Conservation (phyloP, 495 filamentous ascomycete genomes). For the Chaetomium fimeti region DNA sequence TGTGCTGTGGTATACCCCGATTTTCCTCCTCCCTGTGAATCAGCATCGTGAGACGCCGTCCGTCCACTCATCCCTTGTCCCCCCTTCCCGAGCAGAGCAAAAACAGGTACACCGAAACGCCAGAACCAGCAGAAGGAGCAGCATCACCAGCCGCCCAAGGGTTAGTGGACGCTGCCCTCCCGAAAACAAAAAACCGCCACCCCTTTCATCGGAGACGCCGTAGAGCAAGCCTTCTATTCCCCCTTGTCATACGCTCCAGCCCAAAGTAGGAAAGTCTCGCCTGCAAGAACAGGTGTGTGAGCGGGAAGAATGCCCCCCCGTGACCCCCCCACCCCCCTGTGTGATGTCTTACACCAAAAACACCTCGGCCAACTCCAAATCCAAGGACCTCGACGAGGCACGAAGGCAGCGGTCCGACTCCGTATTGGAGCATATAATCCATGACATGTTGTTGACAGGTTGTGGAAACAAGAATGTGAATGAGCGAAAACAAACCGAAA, state of each 20-base stretch:
- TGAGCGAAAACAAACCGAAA: background rate
- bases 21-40: background rate
- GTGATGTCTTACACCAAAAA: background rate
- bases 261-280: constrained; percentile 8
- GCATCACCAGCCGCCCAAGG: constrained; percentile 4
- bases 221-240: constrained; percentile 13
- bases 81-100: background rate
- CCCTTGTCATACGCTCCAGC: constrained; percentile 4
- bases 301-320: background rate
- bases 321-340: background rate
- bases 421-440: background rate
- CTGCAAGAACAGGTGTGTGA: background rate
- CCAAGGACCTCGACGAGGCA: background rate
- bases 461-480: background rate
- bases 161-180: background rate
- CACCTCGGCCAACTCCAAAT: background rate
- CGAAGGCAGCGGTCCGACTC: background rate
- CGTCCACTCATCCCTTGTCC: constrained; percentile 7
- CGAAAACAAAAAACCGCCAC: background rate
- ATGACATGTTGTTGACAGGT: background rate
- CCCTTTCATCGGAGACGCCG: constrained; percentile 8
- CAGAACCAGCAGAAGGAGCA: background rate
- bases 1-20: constrained; percentile 7
- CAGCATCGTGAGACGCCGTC: background rate
- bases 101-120: constrained; percentile 13